Conservation (phyloP, 805 yeast genomes). For the Zygotorulaspora sp. region DNA sequence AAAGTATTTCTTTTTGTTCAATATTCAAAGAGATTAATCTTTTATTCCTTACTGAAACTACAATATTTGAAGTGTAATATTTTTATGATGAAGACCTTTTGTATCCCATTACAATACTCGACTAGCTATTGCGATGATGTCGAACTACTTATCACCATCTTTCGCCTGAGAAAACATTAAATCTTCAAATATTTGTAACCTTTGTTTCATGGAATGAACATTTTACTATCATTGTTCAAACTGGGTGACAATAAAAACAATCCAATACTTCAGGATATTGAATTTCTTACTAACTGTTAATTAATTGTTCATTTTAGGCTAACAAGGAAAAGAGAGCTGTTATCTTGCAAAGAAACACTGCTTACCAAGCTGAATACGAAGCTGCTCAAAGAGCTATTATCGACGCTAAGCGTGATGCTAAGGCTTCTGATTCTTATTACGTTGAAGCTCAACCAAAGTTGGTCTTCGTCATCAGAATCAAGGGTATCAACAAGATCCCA, state of each 20-base stretch:
- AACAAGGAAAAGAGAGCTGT: constrained; percentile 58
- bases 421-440: constrained; percentile 90
- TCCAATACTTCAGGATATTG: not conserved
- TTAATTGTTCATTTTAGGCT: constrained; percentile 34
- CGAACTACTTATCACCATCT: constrained; percentile 66
- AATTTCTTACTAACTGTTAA: constrained; percentile 13
- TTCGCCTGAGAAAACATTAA: constrained; percentile 59
- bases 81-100: constrained; percentile 49
- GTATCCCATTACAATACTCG: constrained; percentile 43
- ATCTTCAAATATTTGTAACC: too few relatives aligned
- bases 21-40: too few relatives aligned
- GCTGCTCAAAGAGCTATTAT: constrained; percentile 86
- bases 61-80: too few relatives aligned
- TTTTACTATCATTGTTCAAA: not conserved
- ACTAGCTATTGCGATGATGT: constrained; percentile 71
- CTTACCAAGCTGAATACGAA: constrained; percentile 91
- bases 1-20: constrained; percentile 1
- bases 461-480: constrained; percentile 95
- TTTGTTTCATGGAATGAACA: too few relatives aligned
- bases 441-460: constrained; percentile 93
- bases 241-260: not conserved
- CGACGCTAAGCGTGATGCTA: constrained; percentile 88
- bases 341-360: constrained; percentile 91
- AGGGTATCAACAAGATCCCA: constrained; percentile 98
- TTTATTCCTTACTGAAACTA: too few relatives aligned